phyloP scores from a whole-genome alignment of 305 asterid species.

The Rubia balearica region DNA sequence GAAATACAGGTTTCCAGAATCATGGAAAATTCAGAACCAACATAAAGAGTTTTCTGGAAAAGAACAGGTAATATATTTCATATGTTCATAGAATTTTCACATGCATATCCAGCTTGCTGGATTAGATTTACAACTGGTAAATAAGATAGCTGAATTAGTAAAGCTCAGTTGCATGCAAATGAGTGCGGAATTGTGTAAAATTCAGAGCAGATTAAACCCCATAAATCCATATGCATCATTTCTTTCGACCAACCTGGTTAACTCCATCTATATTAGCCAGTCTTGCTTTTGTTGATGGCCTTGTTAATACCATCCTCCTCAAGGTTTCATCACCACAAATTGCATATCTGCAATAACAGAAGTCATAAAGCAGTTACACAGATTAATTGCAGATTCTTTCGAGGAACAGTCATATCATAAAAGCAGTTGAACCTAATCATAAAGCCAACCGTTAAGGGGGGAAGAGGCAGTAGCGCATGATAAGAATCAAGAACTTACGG shows the following conservation, averaged over 20 bases:
- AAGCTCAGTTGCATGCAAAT: not conserved
- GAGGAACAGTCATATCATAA: not conserved
- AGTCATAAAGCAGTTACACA: slow-evolving; percentile 17
- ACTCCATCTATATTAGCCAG: slow-evolving; percentile 96
- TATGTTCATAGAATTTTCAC: not conserved
- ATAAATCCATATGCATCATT: not conserved
- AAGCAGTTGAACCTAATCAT: not conserved
- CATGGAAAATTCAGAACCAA: not conserved
- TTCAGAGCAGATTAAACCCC: not conserved
- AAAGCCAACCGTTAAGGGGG: not conserved
- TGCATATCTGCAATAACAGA: slow-evolving; percentile 57
- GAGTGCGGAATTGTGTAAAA: not conserved
- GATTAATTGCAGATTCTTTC: not conserved
- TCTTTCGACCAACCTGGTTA: slow-evolving; percentile 57
- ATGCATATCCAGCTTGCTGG: not conserved
- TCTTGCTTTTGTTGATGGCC: slow-evolving; percentile 94
- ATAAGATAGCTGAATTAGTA: not conserved
- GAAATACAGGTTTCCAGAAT: not conserved
- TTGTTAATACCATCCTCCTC: slow-evolving; percentile 61
- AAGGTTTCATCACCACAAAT: slow-evolving; percentile 89
- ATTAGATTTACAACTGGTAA: not conserved
- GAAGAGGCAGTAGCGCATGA: not conserved
- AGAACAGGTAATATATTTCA: not conserved
- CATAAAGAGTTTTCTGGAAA: not conserved
- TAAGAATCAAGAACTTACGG: slow-evolving; percentile 46